Conservation (phyloP, 345 rosid genomes). For the Salix suchowensis region DNA sequence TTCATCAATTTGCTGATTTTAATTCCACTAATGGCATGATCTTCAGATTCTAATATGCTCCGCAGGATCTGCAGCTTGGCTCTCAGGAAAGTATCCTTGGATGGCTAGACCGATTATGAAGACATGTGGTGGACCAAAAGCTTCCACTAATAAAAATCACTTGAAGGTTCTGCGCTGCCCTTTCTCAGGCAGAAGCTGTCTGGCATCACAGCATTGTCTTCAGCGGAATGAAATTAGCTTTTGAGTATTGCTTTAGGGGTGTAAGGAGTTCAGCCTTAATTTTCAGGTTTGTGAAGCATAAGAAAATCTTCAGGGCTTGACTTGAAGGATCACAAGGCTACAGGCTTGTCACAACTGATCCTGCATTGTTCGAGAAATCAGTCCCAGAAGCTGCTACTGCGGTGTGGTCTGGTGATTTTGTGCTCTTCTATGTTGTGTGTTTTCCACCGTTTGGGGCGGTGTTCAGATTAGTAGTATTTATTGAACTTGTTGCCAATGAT, state of each 20-base stretch:
- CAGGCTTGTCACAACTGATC: not conserved
- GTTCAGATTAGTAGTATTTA: not conserved
- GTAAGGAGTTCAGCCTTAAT: not conserved
- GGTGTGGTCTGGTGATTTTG: not conserved
- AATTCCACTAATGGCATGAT: not conserved
- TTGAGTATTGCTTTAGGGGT: not conserved
- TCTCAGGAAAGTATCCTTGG: slow-evolving; percentile 69
- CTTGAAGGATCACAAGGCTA: not conserved
- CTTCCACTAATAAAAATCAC: not conserved
- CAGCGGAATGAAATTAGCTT: slow-evolving; percentile 5
- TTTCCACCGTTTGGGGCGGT: not conserved
- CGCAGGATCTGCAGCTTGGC: slow-evolving; percentile 54
- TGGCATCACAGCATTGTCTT: slow-evolving; percentile 8
- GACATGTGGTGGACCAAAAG: slow-evolving; percentile 2
- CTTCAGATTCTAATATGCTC: not conserved
- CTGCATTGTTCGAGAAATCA: not conserved
- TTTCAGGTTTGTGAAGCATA: not conserved
- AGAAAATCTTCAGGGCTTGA: not conserved
- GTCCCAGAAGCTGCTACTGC: not conserved
- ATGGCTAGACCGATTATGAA: slow-evolving; percentile 63
- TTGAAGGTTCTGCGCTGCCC: slow-evolving; percentile 16
- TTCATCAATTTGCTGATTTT: not conserved
- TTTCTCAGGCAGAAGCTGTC: not conserved
- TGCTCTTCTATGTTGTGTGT: not conserved
- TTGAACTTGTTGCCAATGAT: not conserved